Conservation (phyloP, 1,139 yeast species). For the Hemisphaericaspora subhashii region DNA sequence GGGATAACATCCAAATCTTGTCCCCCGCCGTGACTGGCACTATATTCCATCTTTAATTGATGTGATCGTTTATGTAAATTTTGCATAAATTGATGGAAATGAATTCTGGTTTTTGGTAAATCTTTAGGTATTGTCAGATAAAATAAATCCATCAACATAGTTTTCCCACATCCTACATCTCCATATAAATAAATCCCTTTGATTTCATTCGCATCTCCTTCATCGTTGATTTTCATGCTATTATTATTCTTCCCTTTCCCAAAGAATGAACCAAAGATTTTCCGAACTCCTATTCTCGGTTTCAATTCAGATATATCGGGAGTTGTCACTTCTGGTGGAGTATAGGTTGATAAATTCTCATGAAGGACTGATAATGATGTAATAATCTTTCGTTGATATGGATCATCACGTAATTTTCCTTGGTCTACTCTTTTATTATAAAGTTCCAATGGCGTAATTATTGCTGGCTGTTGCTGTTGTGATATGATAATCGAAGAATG, state of each 20-base stretch:
- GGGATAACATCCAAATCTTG: slow-evolving; percentile 80
- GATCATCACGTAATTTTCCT: slow-evolving; percentile 61
- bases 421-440: slow-evolving; percentile 56
- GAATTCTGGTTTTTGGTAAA: slow-evolving; percentile 75
- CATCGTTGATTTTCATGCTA: slow-evolving; percentile 18
- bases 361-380: slow-evolving; percentile 55
- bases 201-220: slow-evolving; percentile 23
- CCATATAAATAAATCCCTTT: slow-evolving; percentile 93
- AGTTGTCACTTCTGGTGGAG: slow-evolving; percentile 53
- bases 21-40: neutral
- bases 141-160: slow-evolving; percentile 96
- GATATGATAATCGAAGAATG: neutral
- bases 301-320: slow-evolving; percentile 51
- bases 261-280: slow-evolving; percentile 37
- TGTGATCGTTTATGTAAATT: slow-evolving; percentile 85
- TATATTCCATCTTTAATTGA: slow-evolving; percentile 60
- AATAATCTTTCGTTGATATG: slow-evolving; percentile 65
- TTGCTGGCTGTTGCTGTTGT: neutral
- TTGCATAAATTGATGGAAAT: slow-evolving; percentile 97
- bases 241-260: slow-evolving; percentile 17
- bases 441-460: slow-evolving; percentile 53
- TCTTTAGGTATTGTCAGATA: slow-evolving; percentile 78
- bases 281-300: slow-evolving; percentile 47
- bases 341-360: slow-evolving; percentile 42
- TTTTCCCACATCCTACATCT: slow-evolving; percentile 97